Percentiles rank a stretch among this genome's conserved stretches.
Evolutionary conservation across 2,329 filamentous ascomycete genomes (phyloP).

Genomic region (Xylaria sp.): DNA sequence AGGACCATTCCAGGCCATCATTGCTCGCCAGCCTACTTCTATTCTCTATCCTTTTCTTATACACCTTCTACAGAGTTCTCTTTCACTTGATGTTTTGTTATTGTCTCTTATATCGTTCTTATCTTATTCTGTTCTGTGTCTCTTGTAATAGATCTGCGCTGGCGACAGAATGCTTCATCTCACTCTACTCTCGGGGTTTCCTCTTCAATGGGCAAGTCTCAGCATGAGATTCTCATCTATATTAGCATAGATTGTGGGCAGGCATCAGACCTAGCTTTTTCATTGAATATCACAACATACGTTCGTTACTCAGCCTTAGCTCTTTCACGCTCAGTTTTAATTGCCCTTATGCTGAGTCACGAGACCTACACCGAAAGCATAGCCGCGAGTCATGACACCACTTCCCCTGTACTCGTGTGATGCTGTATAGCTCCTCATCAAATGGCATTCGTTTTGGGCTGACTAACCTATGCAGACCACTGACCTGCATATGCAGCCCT

Average conservation of each 20-base stretch:
- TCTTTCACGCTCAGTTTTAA: neutral
- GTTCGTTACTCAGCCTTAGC: conserved; percentile 2
- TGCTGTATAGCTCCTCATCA: neutral
- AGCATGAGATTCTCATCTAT: conserved; percentile 8
- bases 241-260: conserved; percentile 28
- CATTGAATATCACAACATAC: conserved; percentile 6
- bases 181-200: neutral
- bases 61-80: neutral
- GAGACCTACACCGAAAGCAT: conserved; percentile 12
- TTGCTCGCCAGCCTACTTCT: neutral
- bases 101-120: neutral
- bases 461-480: conserved; percentile 13
- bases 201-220: neutral
- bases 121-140: conserved; percentile 4
- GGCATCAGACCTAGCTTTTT: conserved; percentile 16
- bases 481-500: conserved; percentile 11
- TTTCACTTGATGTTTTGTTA: neutral
- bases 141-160: conserved; percentile 31
- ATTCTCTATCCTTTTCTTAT: neutral
- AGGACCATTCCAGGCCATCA: neutral
- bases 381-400: neutral
- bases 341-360: neutral
- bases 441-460: neutral
- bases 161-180: conserved; percentile 30
- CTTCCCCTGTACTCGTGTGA: neutral